Base-by-base conservation (phyloP, 768 basidiomycete genomes). In the Naganishia antarctica region DNA sequence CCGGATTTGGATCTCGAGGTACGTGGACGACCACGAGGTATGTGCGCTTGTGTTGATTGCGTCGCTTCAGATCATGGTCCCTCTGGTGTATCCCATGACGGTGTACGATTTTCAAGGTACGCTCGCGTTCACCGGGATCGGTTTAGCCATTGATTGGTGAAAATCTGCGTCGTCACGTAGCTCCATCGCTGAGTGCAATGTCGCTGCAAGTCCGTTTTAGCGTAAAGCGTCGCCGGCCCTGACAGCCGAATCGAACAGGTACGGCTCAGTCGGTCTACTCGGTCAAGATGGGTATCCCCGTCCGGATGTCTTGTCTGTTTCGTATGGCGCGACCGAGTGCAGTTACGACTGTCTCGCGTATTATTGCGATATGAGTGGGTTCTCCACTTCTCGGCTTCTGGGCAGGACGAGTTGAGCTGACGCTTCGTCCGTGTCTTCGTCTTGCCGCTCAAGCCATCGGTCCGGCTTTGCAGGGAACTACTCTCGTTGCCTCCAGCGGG, bases 1-100 rank as follows among this genome's bases (percentile, higher is more conserved):
- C 53, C 53, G n/a, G 53, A 57, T 57, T 29, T 57, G 12, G 53
- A 57, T 57, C 53, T 57, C 37, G 53, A 57, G 23, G 53, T 57
- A 15, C 2, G 53, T 16, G 4, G 21, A 11, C 28, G 47, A 25
- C 11, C 9, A 26, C 21, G 25, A 49, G 11, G 47, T 12, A 31
- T 31, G 50, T 21, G 18, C 29, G 26, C n/a, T 48, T 5, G 8
- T 6, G 28, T 15, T 50, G 25, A 44, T 16, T 31, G n/a, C 11
- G 49, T 2, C 25, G n/a, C 16, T 26, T 21, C 53, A 57, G 53
- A 57, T 57, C 16, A 57, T 57, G 53, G 53, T 57, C 12, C 53
- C 53, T n/a, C 13, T 57, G 21, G 53, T 57, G 2, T 57, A 57
- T 26, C 53, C 53, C n/a, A 57, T 57, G 53, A 57, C 18, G 4